Evolutionary conservation across 495 filamentous ascomycete genomes (phyloP).

Genomic region (Aspergillus cavernicola): DNA sequence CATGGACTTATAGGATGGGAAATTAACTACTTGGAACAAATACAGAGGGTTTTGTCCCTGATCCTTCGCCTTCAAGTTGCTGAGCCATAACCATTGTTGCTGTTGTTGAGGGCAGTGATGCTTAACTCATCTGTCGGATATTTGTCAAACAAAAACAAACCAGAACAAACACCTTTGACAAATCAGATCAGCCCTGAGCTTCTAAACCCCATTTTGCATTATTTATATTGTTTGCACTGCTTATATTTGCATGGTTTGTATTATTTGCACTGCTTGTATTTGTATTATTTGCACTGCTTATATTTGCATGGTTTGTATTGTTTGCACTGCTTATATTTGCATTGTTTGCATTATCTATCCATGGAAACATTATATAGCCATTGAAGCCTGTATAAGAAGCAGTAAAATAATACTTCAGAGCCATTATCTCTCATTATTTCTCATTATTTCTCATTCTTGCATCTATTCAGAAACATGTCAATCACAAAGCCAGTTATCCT

Average conservation of each 20-base stretch:
- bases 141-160: background rate
- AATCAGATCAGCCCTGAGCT: background rate
- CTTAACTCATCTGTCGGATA: background rate
- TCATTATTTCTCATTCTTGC: background rate
- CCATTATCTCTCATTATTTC: too few relatives aligned
- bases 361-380: background rate
- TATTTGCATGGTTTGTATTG: background rate
- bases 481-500: constrained; percentile 29
- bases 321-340: background rate
- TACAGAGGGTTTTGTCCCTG: background rate
- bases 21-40: background rate
- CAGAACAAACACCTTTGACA: background rate
- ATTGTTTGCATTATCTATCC: background rate
- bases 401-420: background rate
- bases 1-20: background rate
- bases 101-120: background rate
- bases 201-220: background rate
- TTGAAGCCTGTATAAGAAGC: background rate
- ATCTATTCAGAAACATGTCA: background rate
- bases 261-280: background rate
- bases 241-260: background rate
- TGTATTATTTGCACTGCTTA: background rate
- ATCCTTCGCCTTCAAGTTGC: background rate
- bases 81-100: background rate
- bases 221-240: background rate